Base-by-base conservation (phyloP, 805 yeast species). In the Cyberlindnera americana region DNA sequence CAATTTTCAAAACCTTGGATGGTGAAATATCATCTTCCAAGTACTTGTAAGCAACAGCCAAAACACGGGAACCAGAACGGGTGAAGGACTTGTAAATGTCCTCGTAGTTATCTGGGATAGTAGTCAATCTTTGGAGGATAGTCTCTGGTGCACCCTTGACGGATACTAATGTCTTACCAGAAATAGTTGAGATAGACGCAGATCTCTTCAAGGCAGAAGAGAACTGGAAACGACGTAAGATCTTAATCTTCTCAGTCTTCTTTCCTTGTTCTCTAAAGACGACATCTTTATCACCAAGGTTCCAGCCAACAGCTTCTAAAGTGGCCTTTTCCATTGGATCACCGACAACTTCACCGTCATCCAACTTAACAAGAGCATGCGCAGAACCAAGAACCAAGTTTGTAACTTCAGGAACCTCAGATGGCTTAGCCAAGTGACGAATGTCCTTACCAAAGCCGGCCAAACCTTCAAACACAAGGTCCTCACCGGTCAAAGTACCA, bases 241-340 rank as follows among this genome's bases (percentile, higher is more conserved):
- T 85, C 49, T 75, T 73, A 40, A 90, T 70, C 54, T 77, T 78
- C 46, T 72, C 71, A 27, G 47, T 42, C 36, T 55, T 51, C 13
- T 50, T 67, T 4, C 50, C 47, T 3, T 48, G 48, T 29, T 60
- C 57, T 60, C 78, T 75, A 46, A 72, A 74, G 32, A 84, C 83
- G 37, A 73, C 62, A 58, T 89, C 95, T 49, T 88, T 85, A 40
- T 72, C 74, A 38, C 83, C 86, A 48, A 93, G 83, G 29, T 69
- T 71, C 96, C 97, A 93, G 22, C 80, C 78, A 42, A 93, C 77
- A 29, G 95, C 91, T 50, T 80, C 81, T 53, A 93, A 70, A 38
- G 99, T 93, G 19, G 95, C 96, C 65, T 89, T 88, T 67, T 93
- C 99, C 98, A 93, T 91, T 48, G 99, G 97, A 59, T 93, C 99